Evolutionary conservation across 805 yeast species (phyloP), one percentile per base, ranked within the genome.

Genomic region (Candida chilensis): DNA sequence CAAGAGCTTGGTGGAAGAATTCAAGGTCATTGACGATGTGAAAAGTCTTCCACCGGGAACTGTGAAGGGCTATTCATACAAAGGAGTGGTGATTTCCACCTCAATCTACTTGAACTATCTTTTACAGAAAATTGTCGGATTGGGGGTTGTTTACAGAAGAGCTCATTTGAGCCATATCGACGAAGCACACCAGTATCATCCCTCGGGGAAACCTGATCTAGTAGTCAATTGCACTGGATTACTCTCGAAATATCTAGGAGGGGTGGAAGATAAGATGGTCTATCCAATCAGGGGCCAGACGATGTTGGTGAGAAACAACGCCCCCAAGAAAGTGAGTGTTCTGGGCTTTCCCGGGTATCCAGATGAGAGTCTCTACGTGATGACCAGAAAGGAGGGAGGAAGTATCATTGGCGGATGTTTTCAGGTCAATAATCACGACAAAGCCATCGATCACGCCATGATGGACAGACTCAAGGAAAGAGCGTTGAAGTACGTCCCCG

Each of bases 311-410:
- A 38, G 61, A 17, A 60, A 60, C 40, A 45, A 42, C 22, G 35
- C 50, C 3, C 33, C 39, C 13, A 34, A 32, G 16, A 37, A 43
- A 20, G 24, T 51, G 20, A 20, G 37, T 7, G 55, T 60, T 8
- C 37, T 39, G 5, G 49, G 50, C 1, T 47, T 48, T 28, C 39
- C 46, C 16, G 56, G 45, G 2, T 32, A 33, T 21, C 43, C 44
- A 2, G 35, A 48, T 19, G 65, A 60, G 34, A 37, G 42, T 41
- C 41, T 60, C 24, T 57, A 58, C 34, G 42, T 52, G n/a, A 52
- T 60, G 49, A 65, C 67, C 5, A 39, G 67, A 16, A 52, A 55
- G 28, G 66, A 60, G 36, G 65, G 67, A 5, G 61, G 60, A 33
- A 42, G 54, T 5, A 60, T 60, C 13, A 48, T 60, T 21, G 67